Percentiles rank a stretch among this genome's conserved stretches.
Conservation (phyloP, 306 rosid genomes). For the peach (Prunus persica) region Prunus_persica_NCBIv2 NC_034014.1:6773001-6773500, state of each 20-base stretch:
- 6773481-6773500: not conserved
- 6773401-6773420: not conserved
- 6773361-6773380: not conserved
- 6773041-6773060: slow-evolving; percentile 63
- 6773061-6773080: slow-evolving; percentile 21
- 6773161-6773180: not conserved
- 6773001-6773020: slow-evolving; percentile 87
- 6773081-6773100: slow-evolving; percentile 9
- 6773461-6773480: not conserved
- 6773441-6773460: not conserved
- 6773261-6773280: not conserved
- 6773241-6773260: not conserved
- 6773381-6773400: not conserved
- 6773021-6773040: slow-evolving; percentile 79
- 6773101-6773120: no score
- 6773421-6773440: not conserved
- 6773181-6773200: not conserved
- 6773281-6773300: not conserved
- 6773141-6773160: not conserved
- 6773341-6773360: not conserved
- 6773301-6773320: not conserved
- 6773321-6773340: not conserved
- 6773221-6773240: not conserved
- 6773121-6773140: not conserved
- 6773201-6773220: not conserved